These are phyloP conservation scores for Gossypium armourianum DNA, from an alignment of 441 rosid species.

Conservation along the genomic window DNA sequence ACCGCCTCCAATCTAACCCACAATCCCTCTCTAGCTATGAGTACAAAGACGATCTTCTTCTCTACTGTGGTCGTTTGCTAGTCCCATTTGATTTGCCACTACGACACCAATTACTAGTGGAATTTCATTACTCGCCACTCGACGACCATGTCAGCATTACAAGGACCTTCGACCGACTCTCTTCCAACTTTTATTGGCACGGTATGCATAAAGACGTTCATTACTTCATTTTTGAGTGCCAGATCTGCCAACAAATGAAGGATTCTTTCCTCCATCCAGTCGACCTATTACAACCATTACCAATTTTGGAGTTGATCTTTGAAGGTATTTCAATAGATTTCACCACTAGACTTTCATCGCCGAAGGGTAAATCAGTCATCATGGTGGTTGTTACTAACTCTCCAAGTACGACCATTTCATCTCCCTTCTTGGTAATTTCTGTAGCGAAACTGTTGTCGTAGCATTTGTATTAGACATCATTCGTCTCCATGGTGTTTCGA, in stretches of 20 bases:
- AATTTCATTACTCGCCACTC: not conserved
- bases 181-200: not conserved
- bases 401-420: not conserved
- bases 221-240: not conserved
- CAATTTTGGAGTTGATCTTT: not conserved
- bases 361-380: not conserved
- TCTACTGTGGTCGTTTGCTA: not conserved
- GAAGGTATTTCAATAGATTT: not conserved
- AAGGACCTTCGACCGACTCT: not conserved
- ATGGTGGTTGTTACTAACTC: not conserved
- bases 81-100: not conserved
- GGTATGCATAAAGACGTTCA: not conserved
- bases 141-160: not conserved
- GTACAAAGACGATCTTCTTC: not conserved
- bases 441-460: not conserved
- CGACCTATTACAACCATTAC: not conserved
- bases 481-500: not conserved
- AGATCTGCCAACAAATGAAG: not conserved
- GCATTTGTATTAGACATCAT: no score
- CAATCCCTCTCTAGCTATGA: not conserved
- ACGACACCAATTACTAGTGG: not conserved
- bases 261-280: not conserved
- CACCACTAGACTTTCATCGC: not conserved
- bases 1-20: not conserved
- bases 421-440: not conserved